Percentiles rank a stretch among this genome's conserved stretches.
phyloP scores from a whole-genome alignment of 768 basidiomycete genomes.

The Boletus reticuloceps region DNA sequence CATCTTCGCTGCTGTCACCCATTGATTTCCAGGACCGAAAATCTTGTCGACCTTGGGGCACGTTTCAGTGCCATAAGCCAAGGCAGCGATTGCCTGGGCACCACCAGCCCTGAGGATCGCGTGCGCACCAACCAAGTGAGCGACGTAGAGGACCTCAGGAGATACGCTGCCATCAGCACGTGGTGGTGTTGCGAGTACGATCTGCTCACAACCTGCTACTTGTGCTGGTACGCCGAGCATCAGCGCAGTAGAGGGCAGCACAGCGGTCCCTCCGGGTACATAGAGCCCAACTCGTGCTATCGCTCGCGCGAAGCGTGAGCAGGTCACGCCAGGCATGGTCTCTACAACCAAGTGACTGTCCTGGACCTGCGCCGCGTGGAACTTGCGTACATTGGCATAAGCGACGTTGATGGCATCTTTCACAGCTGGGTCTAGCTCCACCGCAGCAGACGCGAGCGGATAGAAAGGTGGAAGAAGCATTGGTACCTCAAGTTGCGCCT shows the following conservation, averaged over 20 bases:
- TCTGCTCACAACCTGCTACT: constrained; percentile 89
- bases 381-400: constrained; percentile 87
- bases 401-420: constrained; percentile 84
- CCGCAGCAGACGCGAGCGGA: constrained; percentile 43
- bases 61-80: constrained; percentile 94
- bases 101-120: constrained; percentile 94
- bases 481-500: constrained; percentile 65
- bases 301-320: constrained; percentile 92
- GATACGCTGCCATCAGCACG: constrained; percentile 89
- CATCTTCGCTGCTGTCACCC: constrained; percentile 99
- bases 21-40: constrained; percentile 98
- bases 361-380: constrained; percentile 87
- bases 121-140: constrained; percentile 84
- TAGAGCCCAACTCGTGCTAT: constrained; percentile 95
- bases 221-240: constrained; percentile 99
- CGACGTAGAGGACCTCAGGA: constrained; percentile 97
- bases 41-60: constrained; percentile 99
- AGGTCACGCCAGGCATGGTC: constrained; percentile 97
- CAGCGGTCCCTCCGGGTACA: constrained; percentile 95
- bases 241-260: constrained; percentile 93
- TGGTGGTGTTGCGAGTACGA: constrained; percentile 96
- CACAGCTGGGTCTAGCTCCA: constrained; percentile 60
- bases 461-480: constrained; percentile 78
- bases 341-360: constrained; percentile 74
- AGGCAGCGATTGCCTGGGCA: constrained; percentile 91